Conservation (phyloP, 257 asterid species). For the Scutellaria galericulata region DNA sequence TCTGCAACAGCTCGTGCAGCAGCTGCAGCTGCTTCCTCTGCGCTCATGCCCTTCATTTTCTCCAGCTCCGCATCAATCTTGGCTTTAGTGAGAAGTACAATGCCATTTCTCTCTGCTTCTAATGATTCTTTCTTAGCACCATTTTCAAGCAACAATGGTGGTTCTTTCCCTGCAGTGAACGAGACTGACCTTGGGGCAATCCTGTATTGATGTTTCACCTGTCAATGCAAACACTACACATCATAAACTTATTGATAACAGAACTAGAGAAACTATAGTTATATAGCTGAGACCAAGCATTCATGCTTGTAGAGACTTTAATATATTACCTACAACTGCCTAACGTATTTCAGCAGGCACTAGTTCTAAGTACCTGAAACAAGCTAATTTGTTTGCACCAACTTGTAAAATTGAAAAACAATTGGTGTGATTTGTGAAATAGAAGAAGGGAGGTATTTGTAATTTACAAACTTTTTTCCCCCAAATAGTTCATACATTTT, state of each 20-base stretch:
- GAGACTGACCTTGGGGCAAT: constrained; percentile 67
- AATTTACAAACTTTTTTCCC: no score
- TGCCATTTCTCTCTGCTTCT: constrained; percentile 42
- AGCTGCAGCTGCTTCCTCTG: constrained; percentile 75
- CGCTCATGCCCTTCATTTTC: constrained; percentile 72
- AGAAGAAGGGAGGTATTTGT: no score
- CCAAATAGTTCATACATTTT: no score
- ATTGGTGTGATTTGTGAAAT: no score
- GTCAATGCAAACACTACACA: constrained; percentile 35
- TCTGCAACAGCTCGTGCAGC: constrained; percentile 91
- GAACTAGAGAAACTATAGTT: background rate
- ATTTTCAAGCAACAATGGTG: constrained; percentile 39
- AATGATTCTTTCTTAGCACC: constrained; percentile 47
- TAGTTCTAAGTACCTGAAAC: no score
- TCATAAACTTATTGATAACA: constrained; percentile 9
- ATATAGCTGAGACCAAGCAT: background rate
- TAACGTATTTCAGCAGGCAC: no score
- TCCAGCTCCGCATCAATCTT: constrained; percentile 81
- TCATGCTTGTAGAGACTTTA: background rate
- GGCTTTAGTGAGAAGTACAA: constrained; percentile 58
- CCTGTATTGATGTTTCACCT: constrained; percentile 89
- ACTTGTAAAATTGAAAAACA: no score
- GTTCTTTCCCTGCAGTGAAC: constrained; percentile 39
- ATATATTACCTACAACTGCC: background rate
- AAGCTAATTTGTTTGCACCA: no score